Percentiles rank a stretch among this genome's conserved stretches.
phyloP scores from a whole-genome alignment of 805 yeast genomes.

The Wickerhamomyces pijperi region DNA sequence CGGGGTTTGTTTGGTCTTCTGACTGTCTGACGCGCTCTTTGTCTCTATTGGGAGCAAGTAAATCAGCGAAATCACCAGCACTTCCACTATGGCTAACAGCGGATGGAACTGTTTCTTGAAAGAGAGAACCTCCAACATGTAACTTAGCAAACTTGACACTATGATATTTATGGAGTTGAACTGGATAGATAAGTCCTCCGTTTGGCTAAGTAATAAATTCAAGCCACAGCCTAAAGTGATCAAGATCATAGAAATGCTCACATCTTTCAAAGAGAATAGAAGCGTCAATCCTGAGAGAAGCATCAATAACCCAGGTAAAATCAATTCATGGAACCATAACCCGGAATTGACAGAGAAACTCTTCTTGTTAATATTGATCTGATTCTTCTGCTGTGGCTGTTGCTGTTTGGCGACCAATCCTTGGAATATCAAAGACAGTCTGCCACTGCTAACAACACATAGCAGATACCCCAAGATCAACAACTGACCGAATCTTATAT shows the following conservation, averaged over 20 bases:
- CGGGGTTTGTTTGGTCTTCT: slow-evolving; percentile 3
- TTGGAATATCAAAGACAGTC: not conserved
- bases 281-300: slow-evolving; percentile 3
- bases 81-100: slow-evolving; percentile 7
- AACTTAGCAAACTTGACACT: slow-evolving; percentile 20
- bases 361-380: no score
- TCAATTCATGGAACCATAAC: no score
- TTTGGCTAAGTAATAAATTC: slow-evolving; percentile 10
- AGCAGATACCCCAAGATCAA: slow-evolving; percentile 2
- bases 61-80: slow-evolving; percentile 4
- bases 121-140: slow-evolving; percentile 24
- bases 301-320: no score
- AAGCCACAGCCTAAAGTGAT: slow-evolving; percentile 17
- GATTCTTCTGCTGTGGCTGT: no score
- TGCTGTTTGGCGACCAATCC: no score
- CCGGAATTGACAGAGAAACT: no score
- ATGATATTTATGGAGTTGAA: slow-evolving; percentile 12
- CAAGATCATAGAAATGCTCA: slow-evolving; percentile 16
- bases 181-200: slow-evolving; percentile 6
- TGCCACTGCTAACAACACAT: slow-evolving; percentile 3
- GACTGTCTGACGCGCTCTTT: no score
- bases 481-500: not conserved
- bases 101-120: slow-evolving; percentile 13
- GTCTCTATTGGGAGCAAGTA: slow-evolving; percentile 6
- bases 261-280: not conserved